A percentile compares a stretch with the other conserved stretches of the same genome.
phyloP scores from a whole-genome alignment of 169 alveolate species.

The Eimeria acervulina region DNA sequence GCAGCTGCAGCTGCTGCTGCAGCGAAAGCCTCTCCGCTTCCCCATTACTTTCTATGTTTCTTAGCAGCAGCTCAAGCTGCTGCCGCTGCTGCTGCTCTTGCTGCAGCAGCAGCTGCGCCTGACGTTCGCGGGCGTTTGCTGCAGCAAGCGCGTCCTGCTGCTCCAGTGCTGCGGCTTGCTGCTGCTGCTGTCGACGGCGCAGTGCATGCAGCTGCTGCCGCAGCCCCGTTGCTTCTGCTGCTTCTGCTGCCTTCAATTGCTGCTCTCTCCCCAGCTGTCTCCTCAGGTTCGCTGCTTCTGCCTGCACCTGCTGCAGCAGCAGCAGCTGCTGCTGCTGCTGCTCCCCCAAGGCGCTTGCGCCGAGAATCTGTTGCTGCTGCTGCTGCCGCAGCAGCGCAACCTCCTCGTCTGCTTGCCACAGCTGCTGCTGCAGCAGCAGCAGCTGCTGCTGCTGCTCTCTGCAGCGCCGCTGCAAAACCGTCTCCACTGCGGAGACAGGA shows the following conservation, averaged over 20 bases:
- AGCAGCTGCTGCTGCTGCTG: conserved; percentile 72
- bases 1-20: conserved; percentile 78
- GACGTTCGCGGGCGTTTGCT: conserved; percentile 38
- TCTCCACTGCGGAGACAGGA: background rate
- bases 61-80: conserved; percentile 62
- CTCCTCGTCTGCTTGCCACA: conserved; percentile 65
- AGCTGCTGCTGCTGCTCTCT: conserved; percentile 78
- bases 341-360: conserved; percentile 30
- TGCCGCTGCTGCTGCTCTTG: conserved; percentile 69
- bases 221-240: conserved; percentile 70
- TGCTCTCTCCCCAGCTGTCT: conserved; percentile 49
- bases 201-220: conserved; percentile 54
- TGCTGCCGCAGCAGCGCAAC: conserved; percentile 67
- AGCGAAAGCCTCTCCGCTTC: conserved; percentile 49
- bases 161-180: conserved; percentile 61
- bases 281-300: conserved; percentile 32
- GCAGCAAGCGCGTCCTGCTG: conserved; percentile 74
- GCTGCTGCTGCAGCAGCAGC: conserved; percentile 75
- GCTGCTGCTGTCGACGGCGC: conserved; percentile 75
- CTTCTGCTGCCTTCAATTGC: conserved; percentile 35
- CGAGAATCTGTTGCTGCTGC: conserved; percentile 51
- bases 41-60: conserved; percentile 26
- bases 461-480: conserved; percentile 69
- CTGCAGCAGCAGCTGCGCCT: conserved; percentile 72
- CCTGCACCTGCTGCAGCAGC: conserved; percentile 71